Evolutionary conservation across 495 filamentous ascomycete species (phyloP).

Genomic region (Pyrenula aspistea): DNA sequence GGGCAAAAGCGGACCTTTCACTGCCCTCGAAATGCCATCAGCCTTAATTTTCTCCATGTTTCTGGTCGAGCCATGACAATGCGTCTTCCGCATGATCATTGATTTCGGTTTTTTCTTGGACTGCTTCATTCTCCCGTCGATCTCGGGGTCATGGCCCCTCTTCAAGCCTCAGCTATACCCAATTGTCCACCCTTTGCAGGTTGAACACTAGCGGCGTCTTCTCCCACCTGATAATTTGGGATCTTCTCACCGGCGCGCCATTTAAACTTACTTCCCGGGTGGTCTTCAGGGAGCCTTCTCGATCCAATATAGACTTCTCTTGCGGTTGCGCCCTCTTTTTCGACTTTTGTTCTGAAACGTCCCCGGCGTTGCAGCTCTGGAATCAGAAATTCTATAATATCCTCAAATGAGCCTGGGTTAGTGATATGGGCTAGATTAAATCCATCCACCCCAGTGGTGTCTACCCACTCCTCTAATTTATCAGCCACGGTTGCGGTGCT

Average conservation of each 20-base stretch:
- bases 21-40: background rate
- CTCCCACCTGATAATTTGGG: constrained; percentile 8
- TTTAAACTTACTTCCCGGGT: constrained; percentile 19
- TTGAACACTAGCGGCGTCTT: background rate
- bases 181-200: background rate
- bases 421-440: constrained; percentile 42
- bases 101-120: background rate
- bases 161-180: background rate
- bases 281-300: constrained; percentile 14
- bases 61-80: background rate
- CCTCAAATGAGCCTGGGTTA: constrained; percentile 42
- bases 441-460: constrained; percentile 33
- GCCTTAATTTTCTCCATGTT: background rate
- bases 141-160: background rate
- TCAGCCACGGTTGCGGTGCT: constrained; percentile 35
- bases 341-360: constrained; percentile 37
- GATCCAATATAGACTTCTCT: constrained; percentile 36
- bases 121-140: background rate
- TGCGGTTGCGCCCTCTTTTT: constrained; percentile 33
- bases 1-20: too few relatives aligned
- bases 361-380: constrained; percentile 39
- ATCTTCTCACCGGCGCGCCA: constrained; percentile 17
- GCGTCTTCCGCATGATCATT: background rate
- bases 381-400: constrained; percentile 39
- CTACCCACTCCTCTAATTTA: constrained; percentile 35